Percentiles rank a stretch among this genome's conserved stretches.
Conservation (phyloP, 1,284 basidiomycete genomes). For the Limonomyces culmigenus region DNA sequence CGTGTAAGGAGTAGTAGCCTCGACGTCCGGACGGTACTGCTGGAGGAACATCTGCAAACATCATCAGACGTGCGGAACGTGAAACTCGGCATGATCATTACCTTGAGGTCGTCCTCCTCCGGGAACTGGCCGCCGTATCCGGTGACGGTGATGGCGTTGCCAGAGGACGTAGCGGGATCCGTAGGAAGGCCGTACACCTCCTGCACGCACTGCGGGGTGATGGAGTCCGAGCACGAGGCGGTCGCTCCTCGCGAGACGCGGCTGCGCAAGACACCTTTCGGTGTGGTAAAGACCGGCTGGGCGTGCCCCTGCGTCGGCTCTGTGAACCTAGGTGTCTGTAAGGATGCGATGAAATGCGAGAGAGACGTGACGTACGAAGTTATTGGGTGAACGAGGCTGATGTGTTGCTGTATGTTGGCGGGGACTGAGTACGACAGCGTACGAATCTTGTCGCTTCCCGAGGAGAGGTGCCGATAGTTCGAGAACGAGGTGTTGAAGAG, state of each 20-base stretch:
- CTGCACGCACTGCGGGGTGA: slow-evolving; percentile 9
- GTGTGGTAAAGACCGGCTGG: not conserved
- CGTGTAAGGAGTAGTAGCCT: slow-evolving; percentile 2
- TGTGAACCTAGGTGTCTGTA: too few relatives aligned
- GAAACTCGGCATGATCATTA: too few relatives aligned
- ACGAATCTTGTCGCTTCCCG: slow-evolving; percentile 15
- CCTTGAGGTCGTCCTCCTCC: slow-evolving; percentile 8
- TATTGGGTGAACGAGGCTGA: slow-evolving; percentile 24
- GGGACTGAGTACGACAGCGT: slow-evolving; percentile 27
- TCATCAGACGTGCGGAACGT: too few relatives aligned
- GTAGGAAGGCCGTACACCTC: slow-evolving; percentile 13
- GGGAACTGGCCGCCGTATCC: slow-evolving; percentile 11
- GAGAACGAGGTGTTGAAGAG: slow-evolving; percentile 22
- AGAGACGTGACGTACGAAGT: slow-evolving; percentile 12
- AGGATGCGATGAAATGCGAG: too few relatives aligned
- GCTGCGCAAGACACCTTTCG: too few relatives aligned
- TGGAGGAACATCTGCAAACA: slow-evolving; percentile 6
- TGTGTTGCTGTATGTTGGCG: slow-evolving; percentile 16
- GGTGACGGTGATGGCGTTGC: slow-evolving; percentile 9
- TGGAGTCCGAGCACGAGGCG: not conserved
- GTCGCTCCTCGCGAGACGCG: not conserved
- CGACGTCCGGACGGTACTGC: slow-evolving; percentile 1
- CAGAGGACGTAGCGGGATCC: slow-evolving; percentile 7
- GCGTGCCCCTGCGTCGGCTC: not conserved
- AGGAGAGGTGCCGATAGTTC: slow-evolving; percentile 18